Conservation (phyloP, 31 red algal genomes). For the Porphyra umbilicalis region DNA sequence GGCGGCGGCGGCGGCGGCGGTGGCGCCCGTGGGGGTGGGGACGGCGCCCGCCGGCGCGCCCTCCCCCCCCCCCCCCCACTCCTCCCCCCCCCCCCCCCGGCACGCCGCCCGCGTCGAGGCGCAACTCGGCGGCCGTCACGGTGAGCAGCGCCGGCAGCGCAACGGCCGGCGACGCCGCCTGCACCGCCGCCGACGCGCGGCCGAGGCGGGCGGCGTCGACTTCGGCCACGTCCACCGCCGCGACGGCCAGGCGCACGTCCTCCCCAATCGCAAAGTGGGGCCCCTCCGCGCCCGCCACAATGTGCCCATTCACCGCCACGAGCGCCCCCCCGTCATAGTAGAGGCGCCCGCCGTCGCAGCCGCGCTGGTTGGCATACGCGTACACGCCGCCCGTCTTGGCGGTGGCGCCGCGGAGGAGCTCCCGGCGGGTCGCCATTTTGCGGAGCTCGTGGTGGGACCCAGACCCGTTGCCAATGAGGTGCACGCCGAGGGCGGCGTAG, state of each 20-base stretch:
- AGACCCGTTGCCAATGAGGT: constrained; percentile 82
- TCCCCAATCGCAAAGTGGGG: constrained; percentile 56
- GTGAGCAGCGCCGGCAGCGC: background rate
- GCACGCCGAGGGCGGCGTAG: constrained; percentile 56
- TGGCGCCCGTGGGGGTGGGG: background rate
- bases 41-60: background rate
- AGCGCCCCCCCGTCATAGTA: constrained; percentile 92
- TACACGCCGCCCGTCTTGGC: constrained; percentile 80
- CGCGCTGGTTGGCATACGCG: constrained; percentile 89
- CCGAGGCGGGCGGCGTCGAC: constrained; percentile 39
- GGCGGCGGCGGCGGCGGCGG: background rate
- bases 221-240: constrained; percentile 60
- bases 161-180: constrained; percentile 16
- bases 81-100: background rate
- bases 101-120: too few species aligned
- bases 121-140: background rate
- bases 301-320: constrained; percentile 76
- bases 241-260: constrained; percentile 64
- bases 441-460: constrained; percentile 83
- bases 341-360: constrained; percentile 93
- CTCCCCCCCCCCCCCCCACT: background rate
- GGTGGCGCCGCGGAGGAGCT: constrained; percentile 63
- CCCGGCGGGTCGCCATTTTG: constrained; percentile 61
- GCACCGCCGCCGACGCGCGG: constrained; percentile 41
- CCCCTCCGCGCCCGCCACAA: constrained; percentile 54